A percentile compares a stretch with the other conserved stretches of the same genome.
Conservation (phyloP, 805 yeast species). For the Nakazawaea pomicola region DNA sequence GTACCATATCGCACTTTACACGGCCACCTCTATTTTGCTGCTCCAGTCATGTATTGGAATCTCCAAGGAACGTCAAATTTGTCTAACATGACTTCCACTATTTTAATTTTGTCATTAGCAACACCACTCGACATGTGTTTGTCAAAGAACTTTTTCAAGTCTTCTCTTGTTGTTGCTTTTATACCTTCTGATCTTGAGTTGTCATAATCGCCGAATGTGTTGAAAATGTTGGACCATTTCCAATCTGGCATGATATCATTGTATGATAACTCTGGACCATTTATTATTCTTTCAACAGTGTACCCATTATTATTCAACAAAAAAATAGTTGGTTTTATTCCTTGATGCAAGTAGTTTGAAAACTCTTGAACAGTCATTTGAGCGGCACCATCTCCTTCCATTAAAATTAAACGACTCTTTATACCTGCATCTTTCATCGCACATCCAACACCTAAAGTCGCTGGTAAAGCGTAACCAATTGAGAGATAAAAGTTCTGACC, state of each 20-base stretch:
- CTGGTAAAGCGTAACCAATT: conserved; percentile 86
- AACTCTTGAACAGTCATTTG: conserved; percentile 91
- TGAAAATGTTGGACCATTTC: conserved; percentile 72
- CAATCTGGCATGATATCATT: conserved; percentile 80
- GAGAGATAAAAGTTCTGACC: conserved; percentile 78
- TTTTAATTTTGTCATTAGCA: conserved; percentile 32
- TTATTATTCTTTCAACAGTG: conserved; percentile 82
- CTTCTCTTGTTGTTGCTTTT: conserved; percentile 17
- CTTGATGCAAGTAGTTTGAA: conserved; percentile 55
- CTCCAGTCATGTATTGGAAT: conserved; percentile 37
- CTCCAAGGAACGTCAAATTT: conserved; percentile 63
- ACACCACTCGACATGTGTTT: conserved; percentile 23
- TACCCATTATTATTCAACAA: conserved; percentile 84
- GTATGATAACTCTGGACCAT: conserved; percentile 71
- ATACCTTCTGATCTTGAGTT: conserved; percentile 14
- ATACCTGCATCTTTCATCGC: conserved; percentile 55
- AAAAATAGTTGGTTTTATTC: conserved; percentile 63
- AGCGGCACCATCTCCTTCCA: conserved; percentile 93
- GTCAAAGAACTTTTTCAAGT: conserved; percentile 19
- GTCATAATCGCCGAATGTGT: conserved; percentile 53
- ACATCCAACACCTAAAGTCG: conserved; percentile 75
- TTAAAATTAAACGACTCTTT: conserved; percentile 54
- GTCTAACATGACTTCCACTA: conserved; percentile 58
- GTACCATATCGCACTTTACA: too few species aligned
- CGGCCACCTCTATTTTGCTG: conserved; percentile 19